These are phyloP conservation scores for Fagus crenata DNA, from an alignment of 306 rosid genomes.

Conservation along the genomic window DNA sequence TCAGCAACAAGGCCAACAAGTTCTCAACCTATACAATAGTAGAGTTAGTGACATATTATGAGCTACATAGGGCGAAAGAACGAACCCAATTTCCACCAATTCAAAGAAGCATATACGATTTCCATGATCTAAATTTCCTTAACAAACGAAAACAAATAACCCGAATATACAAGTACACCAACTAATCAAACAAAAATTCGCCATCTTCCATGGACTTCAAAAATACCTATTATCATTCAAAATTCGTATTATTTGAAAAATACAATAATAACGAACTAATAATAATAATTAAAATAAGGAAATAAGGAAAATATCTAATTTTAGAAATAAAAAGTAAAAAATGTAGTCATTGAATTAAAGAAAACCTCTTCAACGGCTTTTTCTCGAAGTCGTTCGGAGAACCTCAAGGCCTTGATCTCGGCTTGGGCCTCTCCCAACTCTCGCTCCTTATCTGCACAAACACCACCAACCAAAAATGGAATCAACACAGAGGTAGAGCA, in stretches of 20 bases:
- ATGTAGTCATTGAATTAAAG: background rate
- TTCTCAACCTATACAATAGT: background rate
- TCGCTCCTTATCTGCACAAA: conserved; percentile 87
- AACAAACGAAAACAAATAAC: background rate
- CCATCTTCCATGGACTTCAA: background rate
- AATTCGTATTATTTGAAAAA: background rate
- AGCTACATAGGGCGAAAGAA: background rate
- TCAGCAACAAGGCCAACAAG: background rate
- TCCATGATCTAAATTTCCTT: background rate
- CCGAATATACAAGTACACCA: background rate
- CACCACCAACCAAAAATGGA: conserved; percentile 8
- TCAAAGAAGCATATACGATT: background rate
- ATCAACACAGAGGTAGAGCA: conserved; percentile 25
- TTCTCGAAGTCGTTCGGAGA: conserved; percentile 87
- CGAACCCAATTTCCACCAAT: background rate
- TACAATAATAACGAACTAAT: background rate
- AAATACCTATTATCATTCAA: background rate
- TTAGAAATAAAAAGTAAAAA: background rate
- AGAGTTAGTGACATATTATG: background rate
- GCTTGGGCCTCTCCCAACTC: conserved; percentile 91
- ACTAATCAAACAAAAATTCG: background rate
- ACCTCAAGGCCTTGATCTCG: conserved; percentile 91
- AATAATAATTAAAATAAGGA: background rate
- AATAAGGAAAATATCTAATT: background rate
- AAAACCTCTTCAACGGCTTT: conserved; percentile 97